phyloP scores from a whole-genome alignment of 176 grass and related monocot species.

The Metroxylon sagu region DNA sequence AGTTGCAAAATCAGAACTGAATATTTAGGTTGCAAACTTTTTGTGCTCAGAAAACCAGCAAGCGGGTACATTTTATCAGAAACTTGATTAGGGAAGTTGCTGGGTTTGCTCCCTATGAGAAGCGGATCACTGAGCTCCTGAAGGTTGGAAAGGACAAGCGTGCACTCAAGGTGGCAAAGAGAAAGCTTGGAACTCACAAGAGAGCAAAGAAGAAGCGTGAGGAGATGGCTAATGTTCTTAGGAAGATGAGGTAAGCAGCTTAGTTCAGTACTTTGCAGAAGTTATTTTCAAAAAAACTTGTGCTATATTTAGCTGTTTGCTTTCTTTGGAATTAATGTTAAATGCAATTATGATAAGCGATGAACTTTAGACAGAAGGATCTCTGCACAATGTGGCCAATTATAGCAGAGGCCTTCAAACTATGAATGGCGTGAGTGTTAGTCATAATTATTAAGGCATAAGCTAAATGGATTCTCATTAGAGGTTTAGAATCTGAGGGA shows the following conservation, averaged over 20 bases:
- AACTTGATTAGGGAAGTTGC: slow-evolving; percentile 24
- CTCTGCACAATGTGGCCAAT: too few relatives aligned
- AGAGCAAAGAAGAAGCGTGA: slow-evolving; percentile 41
- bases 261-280: slow-evolving; percentile 7
- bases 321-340: not conserved
- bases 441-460: too few relatives aligned
- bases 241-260: slow-evolving; percentile 40
- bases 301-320: not conserved
- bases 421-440: too few relatives aligned
- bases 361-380: too few relatives aligned
- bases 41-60: slow-evolving; percentile 28
- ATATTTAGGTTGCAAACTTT: not conserved
- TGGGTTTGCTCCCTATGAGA: slow-evolving; percentile 21
- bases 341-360: too few relatives aligned
- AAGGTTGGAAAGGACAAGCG: slow-evolving; percentile 26
- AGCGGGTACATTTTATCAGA: slow-evolving; percentile 8
- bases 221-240: slow-evolving; percentile 29
- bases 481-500: too few relatives aligned
- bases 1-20: too few relatives aligned
- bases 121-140: slow-evolving; percentile 21
- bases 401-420: too few relatives aligned
- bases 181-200: slow-evolving; percentile 32
- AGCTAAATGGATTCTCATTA: too few relatives aligned
- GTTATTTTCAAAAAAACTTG: not conserved
- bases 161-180: slow-evolving; percentile 33